A percentile compares a stretch with the other conserved stretches of the same genome.
These are phyloP conservation scores for Colletotrichum melonis DNA, from an alignment of 2,329 filamentous ascomycete genomes.

Conservation along the genomic window DNA sequence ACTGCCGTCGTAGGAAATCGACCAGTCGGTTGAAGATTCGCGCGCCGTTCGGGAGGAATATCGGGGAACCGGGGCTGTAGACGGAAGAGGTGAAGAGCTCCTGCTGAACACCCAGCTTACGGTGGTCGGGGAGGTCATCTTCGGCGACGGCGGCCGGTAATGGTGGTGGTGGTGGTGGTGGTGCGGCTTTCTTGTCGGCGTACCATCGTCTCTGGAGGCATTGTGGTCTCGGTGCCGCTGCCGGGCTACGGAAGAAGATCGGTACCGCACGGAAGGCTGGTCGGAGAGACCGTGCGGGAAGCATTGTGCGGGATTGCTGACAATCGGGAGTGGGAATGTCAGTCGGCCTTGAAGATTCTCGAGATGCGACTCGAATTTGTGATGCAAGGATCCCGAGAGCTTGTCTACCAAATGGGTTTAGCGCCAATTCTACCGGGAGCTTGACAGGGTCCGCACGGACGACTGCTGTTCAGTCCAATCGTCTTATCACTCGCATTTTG, in stretches of 20 bases:
- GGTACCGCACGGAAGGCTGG: conserved; percentile 31
- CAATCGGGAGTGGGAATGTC: conserved; percentile 22
- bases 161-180: background rate
- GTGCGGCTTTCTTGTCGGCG: conserved; percentile 22
- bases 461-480: background rate
- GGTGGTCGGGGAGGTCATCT: conserved; percentile 62
- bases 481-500: no score
- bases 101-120: conserved; percentile 71
- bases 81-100: conserved; percentile 82
- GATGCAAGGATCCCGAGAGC: conserved; percentile 27
- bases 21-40: conserved; percentile 87
- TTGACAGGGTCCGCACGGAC: conserved; percentile 1
- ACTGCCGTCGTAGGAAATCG: conserved; percentile 84
- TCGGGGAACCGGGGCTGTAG: conserved; percentile 87
- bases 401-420: conserved; percentile 10
- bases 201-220: conserved; percentile 16
- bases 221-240: background rate
- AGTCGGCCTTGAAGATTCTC: conserved; percentile 1
- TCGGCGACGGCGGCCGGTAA: background rate
- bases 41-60: conserved; percentile 85
- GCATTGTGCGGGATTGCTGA: conserved; percentile 39
- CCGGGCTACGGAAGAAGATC: background rate
- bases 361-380: conserved; percentile 13
- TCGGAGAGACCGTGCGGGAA: conserved; percentile 39
- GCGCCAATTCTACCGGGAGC: background rate